These are phyloP conservation scores for Blastomyces gilchristii DNA, from an alignment of 2,329 filamentous ascomycete species.

Conservation along the genomic window DNA sequence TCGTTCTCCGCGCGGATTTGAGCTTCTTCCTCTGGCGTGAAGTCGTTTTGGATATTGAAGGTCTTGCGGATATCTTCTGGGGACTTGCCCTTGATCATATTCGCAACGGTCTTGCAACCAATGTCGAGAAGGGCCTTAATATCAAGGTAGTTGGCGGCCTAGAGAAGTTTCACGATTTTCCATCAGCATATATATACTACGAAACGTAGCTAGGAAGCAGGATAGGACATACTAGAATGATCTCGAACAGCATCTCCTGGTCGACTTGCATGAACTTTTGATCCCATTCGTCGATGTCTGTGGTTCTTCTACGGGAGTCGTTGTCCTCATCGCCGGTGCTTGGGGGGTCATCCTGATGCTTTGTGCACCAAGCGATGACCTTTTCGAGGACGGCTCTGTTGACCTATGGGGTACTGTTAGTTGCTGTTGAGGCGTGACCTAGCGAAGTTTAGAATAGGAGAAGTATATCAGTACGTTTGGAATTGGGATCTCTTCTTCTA, in stretches of 20 bases:
- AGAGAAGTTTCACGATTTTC: conserved; percentile 5
- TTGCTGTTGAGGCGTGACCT: background rate
- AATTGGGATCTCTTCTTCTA: conserved; percentile 52
- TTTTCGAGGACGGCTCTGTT: conserved; percentile 91
- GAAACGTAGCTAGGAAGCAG: background rate
- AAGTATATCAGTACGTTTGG: conserved; percentile 40
- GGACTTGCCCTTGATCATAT: conserved; percentile 99
- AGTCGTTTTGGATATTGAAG: conserved; percentile 99
- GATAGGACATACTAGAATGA: conserved; percentile 65
- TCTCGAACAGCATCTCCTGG: conserved; percentile 99
- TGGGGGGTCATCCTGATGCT: conserved; percentile 85
- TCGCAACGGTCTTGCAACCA: conserved; percentile 97
- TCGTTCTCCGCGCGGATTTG: conserved; percentile 90
- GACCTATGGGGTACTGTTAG: conserved; percentile 44
- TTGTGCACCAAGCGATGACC: conserved; percentile 95
- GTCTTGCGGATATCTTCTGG: conserved; percentile 99
- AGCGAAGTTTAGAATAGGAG: background rate
- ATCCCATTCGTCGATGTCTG: conserved; percentile 98
- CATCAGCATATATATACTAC: background rate
- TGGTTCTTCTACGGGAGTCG: conserved; percentile 94
- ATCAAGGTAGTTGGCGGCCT: conserved; percentile 97
- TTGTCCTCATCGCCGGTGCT: conserved; percentile 76
- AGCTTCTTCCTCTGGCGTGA: conserved; percentile 97
- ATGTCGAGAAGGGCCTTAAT: conserved; percentile 98
- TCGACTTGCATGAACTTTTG: conserved; percentile 99